Base-by-base conservation (phyloP, 2,329 filamentous ascomycete species). In the Sphaceloma murrayae region DNA sequence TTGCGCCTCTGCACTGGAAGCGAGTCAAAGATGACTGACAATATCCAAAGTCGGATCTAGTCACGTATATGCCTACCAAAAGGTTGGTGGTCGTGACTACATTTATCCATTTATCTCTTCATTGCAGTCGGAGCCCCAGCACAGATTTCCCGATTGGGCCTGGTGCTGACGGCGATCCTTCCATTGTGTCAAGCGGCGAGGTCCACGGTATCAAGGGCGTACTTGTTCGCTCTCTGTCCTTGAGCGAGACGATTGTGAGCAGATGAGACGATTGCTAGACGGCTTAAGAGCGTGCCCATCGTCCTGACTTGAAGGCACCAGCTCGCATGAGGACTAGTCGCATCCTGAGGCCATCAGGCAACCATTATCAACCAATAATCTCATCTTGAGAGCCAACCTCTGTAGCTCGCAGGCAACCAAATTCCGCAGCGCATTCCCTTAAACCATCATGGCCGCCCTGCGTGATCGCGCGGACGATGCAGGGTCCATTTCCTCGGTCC, bases 401-500 rank as follows among this genome's bases (percentile, higher is more conserved):
- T 29, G 30, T n/a, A 22, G 16, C 4, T 18, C 14, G 9, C 32
- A 45, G 42, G 42, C 42, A 45, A 17, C 42, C 34, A 32, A 10
- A 45, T 45, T 34, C 22, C 31, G n/a, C n/a, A n/a, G n/a, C 29
- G 8, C 4, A 5, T 11, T 14, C 27, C 40, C 27, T 7, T 17
- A 18, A n/a, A 16, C 31, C 26, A 27, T 24, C 31, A 45, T 45
- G 42, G 42, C 42, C 14, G 31, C 42, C 19, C 31, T 45, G 22
- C 19, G 19, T 21, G 42, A 45, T 17, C 40, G 14, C 33, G 27
- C 30, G 13, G 42, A 45, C 29, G 42, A 45, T 18, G 16, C 42
- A 27, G 42, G 22, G 6, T 45, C 42, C 31, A 34, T 45, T 22
- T 45, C 42, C 19, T 45, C 42, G 14, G 42, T 45, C 11, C 42